These are phyloP conservation scores for Clitopilus passeckerianus DNA, from an alignment of 768 basidiomycete genomes.

Conservation along the genomic window DNA sequence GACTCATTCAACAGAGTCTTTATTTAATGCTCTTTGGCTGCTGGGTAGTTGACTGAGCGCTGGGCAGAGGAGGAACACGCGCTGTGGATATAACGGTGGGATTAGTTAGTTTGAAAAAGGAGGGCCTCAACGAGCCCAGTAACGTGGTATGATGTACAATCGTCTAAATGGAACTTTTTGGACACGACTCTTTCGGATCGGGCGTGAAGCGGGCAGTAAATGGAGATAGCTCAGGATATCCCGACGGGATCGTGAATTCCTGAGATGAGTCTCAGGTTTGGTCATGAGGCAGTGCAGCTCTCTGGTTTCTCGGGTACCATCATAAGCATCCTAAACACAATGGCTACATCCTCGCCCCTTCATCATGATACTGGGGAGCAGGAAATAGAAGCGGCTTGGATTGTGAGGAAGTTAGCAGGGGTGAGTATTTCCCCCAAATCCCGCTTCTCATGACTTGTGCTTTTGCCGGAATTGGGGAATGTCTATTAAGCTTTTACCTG, in stretches of 20 bases:
- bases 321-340: constrained; percentile 23
- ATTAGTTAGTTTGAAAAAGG: neutral
- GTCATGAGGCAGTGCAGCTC: neutral
- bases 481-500: no score
- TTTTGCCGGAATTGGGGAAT: no score
- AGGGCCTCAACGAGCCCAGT: constrained; percentile 33
- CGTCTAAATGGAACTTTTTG: neutral
- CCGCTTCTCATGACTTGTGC: neutral
- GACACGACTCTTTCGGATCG: neutral
- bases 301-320: constrained; percentile 26
- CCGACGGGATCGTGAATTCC: neutral
- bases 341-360: constrained; percentile 40
- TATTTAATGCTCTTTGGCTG: constrained; percentile 39
- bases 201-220: neutral
- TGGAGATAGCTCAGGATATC: neutral
- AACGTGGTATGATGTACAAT: neutral
- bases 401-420: constrained; percentile 59
- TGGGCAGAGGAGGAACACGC: neutral
- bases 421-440: constrained; percentile 34
- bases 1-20: constrained; percentile 46
- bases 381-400: constrained; percentile 58
- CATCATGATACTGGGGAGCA: constrained; percentile 33
- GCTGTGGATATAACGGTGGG: neutral
- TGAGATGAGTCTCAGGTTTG: neutral
- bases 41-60: constrained; percentile 14